Evolutionary conservation across 75 land plant genomes (phyloP), one percentile per base, ranked within the genome.

Genomic region (Cunninghamia lanceolata): DNA sequence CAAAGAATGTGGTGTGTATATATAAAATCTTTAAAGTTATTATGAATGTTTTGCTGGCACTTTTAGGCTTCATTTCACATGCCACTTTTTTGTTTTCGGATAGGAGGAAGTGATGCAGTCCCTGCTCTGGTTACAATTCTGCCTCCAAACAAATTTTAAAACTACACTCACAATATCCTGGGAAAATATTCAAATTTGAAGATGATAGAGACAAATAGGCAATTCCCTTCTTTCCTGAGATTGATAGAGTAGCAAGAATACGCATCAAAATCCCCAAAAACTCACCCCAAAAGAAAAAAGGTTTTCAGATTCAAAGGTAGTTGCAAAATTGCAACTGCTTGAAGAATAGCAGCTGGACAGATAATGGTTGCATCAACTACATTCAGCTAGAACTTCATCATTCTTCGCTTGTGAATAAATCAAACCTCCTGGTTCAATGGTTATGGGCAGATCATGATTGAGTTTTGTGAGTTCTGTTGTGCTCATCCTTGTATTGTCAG

Each of bases 1-100:
- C 94, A 14, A 95, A 91, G 38, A 88, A 88, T 88, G 94, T 90
- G 88, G 96, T 95, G 88, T 54, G 85, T 86, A 40, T 4, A 15
- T 19, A 34, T 38, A n/a, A n/a, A 85, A 30, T 54, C 7, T 40
- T 87, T 85, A 19, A 34, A 36, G 6, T 30, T 3, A 21, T 39
- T 59, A 32, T 87, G 28, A 83, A 25, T 83, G 36, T 66, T 83
- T 53, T 16, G 63, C 39, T 1, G 19, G 19, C 35, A 39, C 43
- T 76, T 52, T 66, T 76, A 34, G 63, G 47, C 50, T 84, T 28
- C n/a, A 25, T 56, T 34, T 87, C 13, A 47, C 35, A 43, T 42
- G 14, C 28, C 63, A 17, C 30, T 1, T 82, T 21, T 39, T 82
- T 85, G 68, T 85, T 85, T 25, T 85, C 13, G 16, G 76, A n/a